Base-by-base conservation (phyloP, 2,329 filamentous ascomycete genomes). In the Alternaria triticimaculans region DNA sequence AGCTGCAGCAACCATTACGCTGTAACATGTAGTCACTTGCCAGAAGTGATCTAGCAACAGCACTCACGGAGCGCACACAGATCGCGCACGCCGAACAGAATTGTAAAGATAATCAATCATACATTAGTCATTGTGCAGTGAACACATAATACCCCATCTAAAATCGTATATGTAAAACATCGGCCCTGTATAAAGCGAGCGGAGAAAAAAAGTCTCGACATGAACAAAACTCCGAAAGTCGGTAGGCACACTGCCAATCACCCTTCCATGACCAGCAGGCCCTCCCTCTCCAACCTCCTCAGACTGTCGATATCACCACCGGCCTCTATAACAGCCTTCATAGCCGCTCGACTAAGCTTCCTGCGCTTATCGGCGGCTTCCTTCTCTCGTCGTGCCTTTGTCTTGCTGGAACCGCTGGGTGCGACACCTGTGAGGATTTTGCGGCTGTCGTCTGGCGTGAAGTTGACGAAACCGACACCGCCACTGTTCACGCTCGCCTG, bases 321-420 rank as follows among this genome's bases (percentile, higher is more conserved):
- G 0, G 89, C 91, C 11, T 89, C 90, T 59, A 87, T 83, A 0
- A 94, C 88, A 9, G 90, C 90, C 78, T 88, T 88, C 66, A 90
- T 81, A 28, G 91, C 89, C 8, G 89, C 88, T 78, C 92, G 88
- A 73, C 87, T 90, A 59, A 94, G 76, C 76, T 87, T 86, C 70
- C 90, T 82, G 72, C 92, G 85, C 80, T 90, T 90, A 75, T 97
- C 95, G 57, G 87, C 85, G 2, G 93, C 93, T 82, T 97, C 95
- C 78, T 93, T 92, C 80, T 98, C 95, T 55, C 96, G 84, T 59
- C 94, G 84, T n/a, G 93, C 93, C 78, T 97, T 97, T 9, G 96
- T 98, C 87, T 98, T 98, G 70, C 89, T 92, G 71, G 90, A 94
- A 10, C 96, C 96, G 68, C 91, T 94, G 1, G 95, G 95, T 49